phyloP scores from a whole-genome alignment of 129 eudicot species.

The Artemisia argyi region DNA sequence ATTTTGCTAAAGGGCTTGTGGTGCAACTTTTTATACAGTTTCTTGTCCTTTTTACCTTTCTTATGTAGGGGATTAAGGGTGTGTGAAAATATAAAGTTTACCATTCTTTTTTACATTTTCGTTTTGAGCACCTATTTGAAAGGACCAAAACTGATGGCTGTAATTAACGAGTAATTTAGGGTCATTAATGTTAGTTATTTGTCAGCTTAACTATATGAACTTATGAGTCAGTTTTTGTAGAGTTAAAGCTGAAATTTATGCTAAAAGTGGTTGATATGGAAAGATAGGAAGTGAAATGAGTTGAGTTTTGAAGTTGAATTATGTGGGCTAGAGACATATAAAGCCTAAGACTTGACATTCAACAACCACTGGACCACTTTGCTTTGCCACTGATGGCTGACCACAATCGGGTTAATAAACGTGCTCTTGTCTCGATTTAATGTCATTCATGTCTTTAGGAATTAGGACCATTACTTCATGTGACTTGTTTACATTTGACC shows the following conservation, averaged over 20 bases:
- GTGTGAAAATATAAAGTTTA: no score
- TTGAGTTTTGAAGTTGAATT: conserved; percentile 28
- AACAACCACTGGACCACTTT: no score
- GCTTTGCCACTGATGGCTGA: no score
- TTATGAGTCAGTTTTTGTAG: not conserved
- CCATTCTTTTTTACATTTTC: not conserved
- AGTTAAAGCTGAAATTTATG: not conserved
- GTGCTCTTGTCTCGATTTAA: no score
- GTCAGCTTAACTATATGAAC: not conserved
- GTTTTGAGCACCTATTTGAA: not conserved
- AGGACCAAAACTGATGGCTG: not conserved
- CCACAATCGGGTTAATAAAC: no score
- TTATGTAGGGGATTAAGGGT: not conserved
- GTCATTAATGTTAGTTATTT: not conserved
- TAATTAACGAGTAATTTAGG: not conserved
- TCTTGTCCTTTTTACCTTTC: not conserved
- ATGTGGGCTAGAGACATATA: conserved; percentile 25
- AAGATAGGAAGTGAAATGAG: conserved; percentile 12
- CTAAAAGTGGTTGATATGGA: not conserved
- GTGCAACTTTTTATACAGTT: not conserved
- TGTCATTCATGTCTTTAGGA: no score
- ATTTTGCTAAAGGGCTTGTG: not conserved
- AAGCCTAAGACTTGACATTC: conserved; percentile 13
- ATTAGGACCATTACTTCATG: not conserved
- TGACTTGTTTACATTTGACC: not conserved